These are phyloP conservation scores for Chalciporus sphaerocephalus DNA, from an alignment of 768 basidiomycete species.

Conservation along the genomic window DNA sequence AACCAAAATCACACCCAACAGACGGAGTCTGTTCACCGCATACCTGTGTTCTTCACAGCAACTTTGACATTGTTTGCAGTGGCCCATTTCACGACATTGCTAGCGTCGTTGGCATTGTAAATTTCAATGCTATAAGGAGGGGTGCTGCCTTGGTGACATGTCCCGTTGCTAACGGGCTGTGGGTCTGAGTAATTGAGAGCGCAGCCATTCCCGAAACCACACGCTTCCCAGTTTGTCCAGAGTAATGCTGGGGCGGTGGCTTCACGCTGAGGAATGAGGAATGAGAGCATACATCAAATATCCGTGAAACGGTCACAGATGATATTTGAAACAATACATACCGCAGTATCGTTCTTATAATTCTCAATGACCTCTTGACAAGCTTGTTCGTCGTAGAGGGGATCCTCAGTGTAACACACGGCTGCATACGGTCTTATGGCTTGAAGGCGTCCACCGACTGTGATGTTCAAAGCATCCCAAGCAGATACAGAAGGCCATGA, in stretches of 20 bases:
- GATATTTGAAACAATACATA: too few relatives aligned
- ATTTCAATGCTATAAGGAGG: constrained; percentile 21
- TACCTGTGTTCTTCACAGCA: constrained; percentile 14
- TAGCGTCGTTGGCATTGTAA: constrained; percentile 18
- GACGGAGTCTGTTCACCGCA: too few relatives aligned
- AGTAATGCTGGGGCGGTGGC: constrained; percentile 15
- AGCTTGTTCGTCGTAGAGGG: constrained; percentile 11
- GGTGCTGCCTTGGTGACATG: constrained; percentile 19
- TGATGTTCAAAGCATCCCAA: constrained; percentile 14
- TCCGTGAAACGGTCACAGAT: not conserved
- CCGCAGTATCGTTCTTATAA: constrained; percentile 17
- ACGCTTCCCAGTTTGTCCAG: constrained; percentile 24
- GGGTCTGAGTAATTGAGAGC: constrained; percentile 18
- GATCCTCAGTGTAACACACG: constrained; percentile 19
- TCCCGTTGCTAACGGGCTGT: constrained; percentile 7
- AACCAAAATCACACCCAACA: not conserved
- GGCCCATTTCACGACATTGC: constrained; percentile 18
- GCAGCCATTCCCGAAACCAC: constrained; percentile 16
- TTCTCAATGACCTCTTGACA: constrained; percentile 12
- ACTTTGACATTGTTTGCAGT: constrained; percentile 17
- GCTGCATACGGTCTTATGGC: constrained; percentile 21
- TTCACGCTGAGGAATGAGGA: constrained; percentile 14
- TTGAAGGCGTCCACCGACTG: constrained; percentile 17
- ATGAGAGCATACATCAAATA: not conserved
- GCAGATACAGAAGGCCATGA: constrained; percentile 8